These are phyloP conservation scores for Leishmania gerbilli DNA, from an alignment of 208 protist species.

Conservation along the genomic window DNA sequence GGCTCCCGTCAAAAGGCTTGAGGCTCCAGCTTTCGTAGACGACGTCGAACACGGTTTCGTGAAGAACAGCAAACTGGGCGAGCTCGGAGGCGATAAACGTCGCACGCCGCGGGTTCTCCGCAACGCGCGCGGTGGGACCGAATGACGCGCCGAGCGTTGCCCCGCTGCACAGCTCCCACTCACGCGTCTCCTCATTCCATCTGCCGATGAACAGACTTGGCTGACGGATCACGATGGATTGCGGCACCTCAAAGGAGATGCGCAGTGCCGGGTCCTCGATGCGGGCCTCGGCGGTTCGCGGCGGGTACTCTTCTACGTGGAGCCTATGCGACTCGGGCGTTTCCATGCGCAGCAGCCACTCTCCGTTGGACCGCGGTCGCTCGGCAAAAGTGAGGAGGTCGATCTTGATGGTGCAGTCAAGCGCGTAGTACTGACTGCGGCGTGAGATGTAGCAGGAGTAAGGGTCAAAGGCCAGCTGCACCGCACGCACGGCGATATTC, in stretches of 20 bases:
- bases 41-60: slow-evolving; percentile 91
- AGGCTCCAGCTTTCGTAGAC: slow-evolving; percentile 87
- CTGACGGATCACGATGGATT: slow-evolving; percentile 79
- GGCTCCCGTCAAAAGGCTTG: slow-evolving; percentile 66
- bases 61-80: slow-evolving; percentile 86
- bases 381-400: slow-evolving; percentile 85
- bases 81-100: slow-evolving; percentile 81
- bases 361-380: slow-evolving; percentile 62
- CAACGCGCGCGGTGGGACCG: slow-evolving; percentile 26
- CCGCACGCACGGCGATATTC: slow-evolving; percentile 85
- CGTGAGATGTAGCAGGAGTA: slow-evolving; percentile 49
- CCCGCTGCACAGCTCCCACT: slow-evolving; percentile 89
- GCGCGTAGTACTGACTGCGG: slow-evolving; percentile 76
- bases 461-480: slow-evolving; percentile 89
- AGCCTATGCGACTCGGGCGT: slow-evolving; percentile 69
- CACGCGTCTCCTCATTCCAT: slow-evolving; percentile 57
- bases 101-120: slow-evolving; percentile 45
- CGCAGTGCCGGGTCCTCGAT: slow-evolving; percentile 76
- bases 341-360: slow-evolving; percentile 82
- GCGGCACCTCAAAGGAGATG: slow-evolving; percentile 87
- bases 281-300: slow-evolving; percentile 44
- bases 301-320: slow-evolving; percentile 83
- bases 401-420: slow-evolving; percentile 87
- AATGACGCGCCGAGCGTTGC: slow-evolving; percentile 59
- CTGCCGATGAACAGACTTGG: slow-evolving; percentile 84